Percentiles rank a stretch among this genome's conserved stretches.
Evolutionary conservation across 225 moss, liverwort and hornwort genomes (phyloP).

Genomic region (Straminergon stramineum): DNA sequence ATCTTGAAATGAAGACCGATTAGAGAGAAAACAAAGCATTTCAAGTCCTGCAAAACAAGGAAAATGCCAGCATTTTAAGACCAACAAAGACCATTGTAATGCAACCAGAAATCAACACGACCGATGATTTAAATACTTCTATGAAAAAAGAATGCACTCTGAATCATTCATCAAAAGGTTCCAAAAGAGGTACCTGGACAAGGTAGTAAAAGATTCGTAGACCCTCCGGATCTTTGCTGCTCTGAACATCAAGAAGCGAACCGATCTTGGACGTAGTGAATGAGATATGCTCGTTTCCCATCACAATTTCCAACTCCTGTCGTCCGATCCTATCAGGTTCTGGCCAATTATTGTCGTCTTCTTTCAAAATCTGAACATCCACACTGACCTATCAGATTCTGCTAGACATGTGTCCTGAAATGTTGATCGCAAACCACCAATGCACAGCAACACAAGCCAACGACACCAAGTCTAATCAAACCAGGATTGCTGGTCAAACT

Average conservation of each 20-base stretch:
- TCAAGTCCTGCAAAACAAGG: constrained; percentile 61
- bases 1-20: constrained; percentile 86
- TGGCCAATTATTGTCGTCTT: constrained; percentile 54
- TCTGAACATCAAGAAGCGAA: constrained; percentile 92
- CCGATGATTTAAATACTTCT: neutral
- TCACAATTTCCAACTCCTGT: constrained; percentile 95
- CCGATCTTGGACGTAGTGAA: constrained; percentile 98
- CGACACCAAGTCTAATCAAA: neutral
- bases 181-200: constrained; percentile 55
- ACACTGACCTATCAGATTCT: neutral
- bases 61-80: neutral
- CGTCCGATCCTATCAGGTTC: constrained; percentile 90
- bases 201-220: constrained; percentile 94
- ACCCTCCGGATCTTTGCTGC: constrained; percentile 96
- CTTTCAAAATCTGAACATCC: constrained; percentile 25
- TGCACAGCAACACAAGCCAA: neutral
- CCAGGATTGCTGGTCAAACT: neutral
- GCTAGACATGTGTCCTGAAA: neutral
- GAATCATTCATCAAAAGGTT: neutral
- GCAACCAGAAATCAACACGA: neutral
- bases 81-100: neutral
- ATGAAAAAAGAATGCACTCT: neutral
- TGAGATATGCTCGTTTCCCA: constrained; percentile 96
- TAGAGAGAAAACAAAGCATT: constrained; percentile 92
- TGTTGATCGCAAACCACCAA: neutral